A percentile compares a stretch with the other conserved stretches of the same genome.
Conservation (phyloP, 1,284 basidiomycete genomes). For the Coniferiporia sulphurascens region DNA sequence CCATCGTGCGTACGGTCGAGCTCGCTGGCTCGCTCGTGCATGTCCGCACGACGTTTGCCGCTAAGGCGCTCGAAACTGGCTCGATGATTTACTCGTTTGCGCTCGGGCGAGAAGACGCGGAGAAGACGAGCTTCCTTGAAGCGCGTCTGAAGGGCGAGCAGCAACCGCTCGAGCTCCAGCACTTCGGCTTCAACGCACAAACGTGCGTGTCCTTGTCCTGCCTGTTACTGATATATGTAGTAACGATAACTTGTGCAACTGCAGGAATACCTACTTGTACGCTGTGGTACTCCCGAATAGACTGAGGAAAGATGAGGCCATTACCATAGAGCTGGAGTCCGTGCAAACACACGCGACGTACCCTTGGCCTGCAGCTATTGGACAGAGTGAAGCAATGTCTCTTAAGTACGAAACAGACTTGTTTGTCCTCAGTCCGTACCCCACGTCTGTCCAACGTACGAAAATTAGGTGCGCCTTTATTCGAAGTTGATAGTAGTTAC, state of each 20-base stretch:
- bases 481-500: constrained; percentile 12
- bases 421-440: constrained; percentile 80
- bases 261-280: constrained; percentile 36
- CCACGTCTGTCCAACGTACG: constrained; percentile 75
- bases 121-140: constrained; percentile 74
- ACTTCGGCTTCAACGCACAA: constrained; percentile 44
- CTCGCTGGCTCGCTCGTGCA: constrained; percentile 82
- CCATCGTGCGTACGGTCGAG: constrained; percentile 81
- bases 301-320: constrained; percentile 49
- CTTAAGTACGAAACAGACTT: constrained; percentile 75
- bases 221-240: constrained; percentile 8
- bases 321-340: constrained; percentile 74
- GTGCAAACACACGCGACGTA: constrained; percentile 70
- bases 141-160: constrained; percentile 71
- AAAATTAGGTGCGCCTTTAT: constrained; percentile 67
- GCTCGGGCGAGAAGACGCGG: constrained; percentile 57
- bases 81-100: constrained; percentile 68
- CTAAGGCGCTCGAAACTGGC: constrained; percentile 63
- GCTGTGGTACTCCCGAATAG: constrained; percentile 40
- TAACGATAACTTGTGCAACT: background rate
- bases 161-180: constrained; percentile 48
- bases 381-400: constrained; percentile 77
- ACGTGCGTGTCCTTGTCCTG: constrained; percentile 44
- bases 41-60: constrained; percentile 83
- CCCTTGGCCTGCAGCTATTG: constrained; percentile 70